These are phyloP conservation scores for Dipodascopsis tothii DNA, from an alignment of 805 yeast genomes.

Conservation along the genomic window DNA sequence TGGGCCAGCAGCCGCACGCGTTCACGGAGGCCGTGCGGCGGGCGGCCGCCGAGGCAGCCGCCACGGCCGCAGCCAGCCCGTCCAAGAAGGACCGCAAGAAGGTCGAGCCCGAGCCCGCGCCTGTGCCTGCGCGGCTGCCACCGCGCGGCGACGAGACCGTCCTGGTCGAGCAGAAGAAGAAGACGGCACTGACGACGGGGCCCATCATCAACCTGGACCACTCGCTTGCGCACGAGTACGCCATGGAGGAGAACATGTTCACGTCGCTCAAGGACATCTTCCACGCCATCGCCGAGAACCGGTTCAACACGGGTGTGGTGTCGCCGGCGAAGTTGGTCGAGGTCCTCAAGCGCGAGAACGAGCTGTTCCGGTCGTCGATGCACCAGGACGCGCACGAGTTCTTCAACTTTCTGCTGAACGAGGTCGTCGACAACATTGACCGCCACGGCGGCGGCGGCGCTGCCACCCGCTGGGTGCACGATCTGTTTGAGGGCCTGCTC, in stretches of 20 bases:
- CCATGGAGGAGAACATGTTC: constrained; percentile 44
- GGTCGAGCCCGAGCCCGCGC: neutral
- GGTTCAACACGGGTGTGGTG: constrained; percentile 67
- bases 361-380: constrained; percentile 80
- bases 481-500: constrained; percentile 74
- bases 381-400: constrained; percentile 99
- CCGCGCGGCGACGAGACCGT: constrained; percentile 13
- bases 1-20: constrained; percentile 15
- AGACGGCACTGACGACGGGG: constrained; percentile 38
- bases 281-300: constrained; percentile 71
- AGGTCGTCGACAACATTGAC: constrained; percentile 46
- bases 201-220: constrained; percentile 56
- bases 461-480: constrained; percentile 45
- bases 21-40: constrained; percentile 10
- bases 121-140: neutral
- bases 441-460: constrained; percentile 16
- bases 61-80: constrained; percentile 5
- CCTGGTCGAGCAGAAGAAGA: constrained; percentile 20
- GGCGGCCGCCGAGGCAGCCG: constrained; percentile 17
- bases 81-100: neutral
- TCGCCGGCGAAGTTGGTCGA: constrained; percentile 72
- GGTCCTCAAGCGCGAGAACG: constrained; percentile 73
- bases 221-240: constrained; percentile 47
- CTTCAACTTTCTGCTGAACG: constrained; percentile 77
- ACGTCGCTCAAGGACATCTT: constrained; percentile 76